Evolutionary conservation across 2,329 filamentous ascomycete genomes (phyloP), one percentile per base, ranked within the genome.

Genomic region (Aspergillus bombycis): DNA sequence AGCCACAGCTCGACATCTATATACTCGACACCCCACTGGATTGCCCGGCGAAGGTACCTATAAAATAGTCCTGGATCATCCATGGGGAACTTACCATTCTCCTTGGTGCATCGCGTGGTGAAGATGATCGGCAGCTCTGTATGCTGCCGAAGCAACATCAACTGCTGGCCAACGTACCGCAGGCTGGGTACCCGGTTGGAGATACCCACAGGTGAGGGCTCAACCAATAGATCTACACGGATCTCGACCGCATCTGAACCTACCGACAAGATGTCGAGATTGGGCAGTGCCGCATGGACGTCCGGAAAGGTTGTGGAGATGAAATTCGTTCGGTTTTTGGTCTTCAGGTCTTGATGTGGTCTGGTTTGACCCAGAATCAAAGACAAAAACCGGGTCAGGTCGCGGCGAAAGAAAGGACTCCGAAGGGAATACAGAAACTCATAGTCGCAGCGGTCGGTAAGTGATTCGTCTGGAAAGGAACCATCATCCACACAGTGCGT

Each of bases 121-220:
- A 94, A 94, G 62, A 96, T 93, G 74, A 96, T 92, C n/a, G 93
- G 93, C 48, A 96, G 81, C 72, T 96, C 92, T 0, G 92, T 95
- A 66, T 91, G 87, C 77, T 95, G 92, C 28, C 92, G 88, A 65
- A 96, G 79, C 2, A 93, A 81, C 91, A 94, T 94, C 61, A 96
- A 84, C 77, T 96, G 93, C 76, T 94, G 89, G 32, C 92, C 92
- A 11, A 96, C 91, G 76, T 95, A 95, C 74, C 89, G 90, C 69
- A 95, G 77, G 74, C 91, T 94, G 3, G 93, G 91, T 23, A 95
- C 84, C 43, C 84, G 78, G 34, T 86, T 88, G 70, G 86, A 88
- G 9, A 59, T 62, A 10, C 88, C 89, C 70, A 91, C 84, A 19
- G 80, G 78, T 9, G 89, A 79, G 5, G 90, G 88, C 70, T 95